Percentiles rank a stretch among this genome's conserved stretches.
Conservation (phyloP, 2,329 filamentous ascomycete genomes). For the Nigrospora oryzae region DNA sequence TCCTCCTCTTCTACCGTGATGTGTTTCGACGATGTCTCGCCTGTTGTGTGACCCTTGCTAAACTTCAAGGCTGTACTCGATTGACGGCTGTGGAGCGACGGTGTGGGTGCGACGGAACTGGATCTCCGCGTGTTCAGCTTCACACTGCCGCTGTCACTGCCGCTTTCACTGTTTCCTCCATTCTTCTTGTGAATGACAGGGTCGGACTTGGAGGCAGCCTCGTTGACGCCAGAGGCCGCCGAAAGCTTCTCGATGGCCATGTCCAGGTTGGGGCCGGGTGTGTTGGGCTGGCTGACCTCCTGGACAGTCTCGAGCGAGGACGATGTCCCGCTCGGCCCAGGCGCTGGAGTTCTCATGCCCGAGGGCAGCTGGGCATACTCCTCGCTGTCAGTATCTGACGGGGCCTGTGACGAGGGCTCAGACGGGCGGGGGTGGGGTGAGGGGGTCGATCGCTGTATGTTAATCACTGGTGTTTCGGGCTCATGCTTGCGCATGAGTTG, state of each 20-base stretch:
- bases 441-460: constrained; percentile 41
- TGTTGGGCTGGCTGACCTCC: constrained; percentile 73
- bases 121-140: constrained; percentile 32
- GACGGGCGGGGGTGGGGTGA: constrained; percentile 29
- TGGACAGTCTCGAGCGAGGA: constrained; percentile 81
- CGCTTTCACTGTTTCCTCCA: constrained; percentile 45
- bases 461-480: constrained; percentile 42
- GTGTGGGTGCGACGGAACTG: constrained; percentile 33
- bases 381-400: constrained; percentile 44
- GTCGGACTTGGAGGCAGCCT: constrained; percentile 30
- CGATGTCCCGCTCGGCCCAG: constrained; percentile 49
- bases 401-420: constrained; percentile 24
- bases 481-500: constrained; percentile 32
- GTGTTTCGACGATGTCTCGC: constrained; percentile 70
- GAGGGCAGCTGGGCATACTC: constrained; percentile 35
- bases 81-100: constrained; percentile 51
- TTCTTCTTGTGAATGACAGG: constrained; percentile 31
- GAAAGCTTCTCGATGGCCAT: constrained; percentile 41
- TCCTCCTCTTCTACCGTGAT: constrained; percentile 99
- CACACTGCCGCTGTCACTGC: constrained; percentile 57
- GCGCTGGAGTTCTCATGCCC: constrained; percentile 51
- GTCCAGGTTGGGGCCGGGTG: constrained; percentile 44
- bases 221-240: constrained; percentile 28
- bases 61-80: constrained; percentile 61
- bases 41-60: constrained; percentile 55